phyloP scores from a whole-genome alignment of 2,329 filamentous ascomycete genomes.

The Penicillium sp. region DNA sequence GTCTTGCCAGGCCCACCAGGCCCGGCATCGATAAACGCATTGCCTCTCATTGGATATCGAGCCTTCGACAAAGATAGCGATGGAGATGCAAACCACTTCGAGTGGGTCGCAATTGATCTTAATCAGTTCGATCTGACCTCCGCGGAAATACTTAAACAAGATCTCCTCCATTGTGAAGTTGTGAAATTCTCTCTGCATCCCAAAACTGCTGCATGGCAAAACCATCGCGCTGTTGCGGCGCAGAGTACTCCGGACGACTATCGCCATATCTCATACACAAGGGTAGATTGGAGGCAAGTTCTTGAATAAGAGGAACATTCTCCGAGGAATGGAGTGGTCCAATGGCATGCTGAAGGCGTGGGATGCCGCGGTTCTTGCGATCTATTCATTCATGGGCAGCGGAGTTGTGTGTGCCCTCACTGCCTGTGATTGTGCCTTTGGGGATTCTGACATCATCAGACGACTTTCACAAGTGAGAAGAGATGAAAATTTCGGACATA shows the following conservation, averaged over 20 bases:
- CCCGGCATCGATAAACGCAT: constrained; percentile 26
- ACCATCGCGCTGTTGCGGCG: neutral
- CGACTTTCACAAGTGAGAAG: neutral
- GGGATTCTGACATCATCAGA: neutral
- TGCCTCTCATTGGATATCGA: constrained; percentile 26
- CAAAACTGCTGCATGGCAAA: neutral
- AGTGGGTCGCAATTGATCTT: constrained; percentile 7
- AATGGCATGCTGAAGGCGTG: neutral
- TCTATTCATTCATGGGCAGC: neutral
- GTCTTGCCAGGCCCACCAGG: neutral
- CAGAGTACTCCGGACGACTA: neutral
- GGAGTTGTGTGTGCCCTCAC: neutral
- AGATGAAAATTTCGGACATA: neutral
- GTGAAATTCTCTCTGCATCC: neutral
- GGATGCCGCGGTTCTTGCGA: neutral
- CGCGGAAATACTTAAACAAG: constrained; percentile 26
- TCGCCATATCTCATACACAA: neutral
- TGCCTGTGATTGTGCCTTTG: neutral
- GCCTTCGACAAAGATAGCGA: constrained; percentile 16
- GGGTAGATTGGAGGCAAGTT: neutral
- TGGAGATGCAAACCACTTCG: neutral
- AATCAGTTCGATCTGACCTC: constrained; percentile 15
- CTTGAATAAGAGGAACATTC: neutral
- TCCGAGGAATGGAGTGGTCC: neutral
- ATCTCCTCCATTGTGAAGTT: neutral